Conservation (phyloP, 2,329 filamentous ascomycete species). For the Colletotrichum theobromicola region DNA sequence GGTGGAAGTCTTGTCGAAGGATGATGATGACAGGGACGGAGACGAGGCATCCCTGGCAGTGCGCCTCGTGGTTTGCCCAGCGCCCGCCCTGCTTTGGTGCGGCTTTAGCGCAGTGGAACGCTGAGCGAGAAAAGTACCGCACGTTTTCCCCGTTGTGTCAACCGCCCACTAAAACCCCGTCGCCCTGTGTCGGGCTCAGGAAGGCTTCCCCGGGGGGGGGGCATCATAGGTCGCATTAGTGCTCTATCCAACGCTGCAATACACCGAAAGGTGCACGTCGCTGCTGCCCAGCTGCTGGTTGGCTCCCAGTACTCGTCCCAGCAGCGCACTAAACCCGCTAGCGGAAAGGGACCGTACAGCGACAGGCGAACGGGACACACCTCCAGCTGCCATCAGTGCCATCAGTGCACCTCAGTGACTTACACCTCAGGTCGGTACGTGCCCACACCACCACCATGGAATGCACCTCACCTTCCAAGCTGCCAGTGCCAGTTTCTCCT, state of each 20-base stretch:
- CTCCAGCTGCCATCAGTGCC: too few relatives aligned
- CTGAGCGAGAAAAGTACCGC: background rate
- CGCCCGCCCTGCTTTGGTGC: background rate
- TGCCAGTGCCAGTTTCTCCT: background rate
- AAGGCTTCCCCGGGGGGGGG: background rate
- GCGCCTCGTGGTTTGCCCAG: slow-evolving; percentile 16
- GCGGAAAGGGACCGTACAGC: slow-evolving; percentile 6
- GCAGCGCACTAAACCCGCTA: background rate
- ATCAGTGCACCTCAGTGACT: too few relatives aligned
- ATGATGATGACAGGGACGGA: background rate
- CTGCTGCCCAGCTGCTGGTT: background rate
- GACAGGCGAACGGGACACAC: background rate
- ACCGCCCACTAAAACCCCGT: background rate
- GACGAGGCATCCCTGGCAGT: slow-evolving; percentile 9
- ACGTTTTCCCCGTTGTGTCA: background rate
- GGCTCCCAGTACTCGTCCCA: background rate
- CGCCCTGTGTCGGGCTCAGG: background rate
- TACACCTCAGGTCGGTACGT: too few relatives aligned
- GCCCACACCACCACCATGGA: background rate
- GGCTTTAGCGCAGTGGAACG: background rate
- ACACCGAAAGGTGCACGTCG: background rate
- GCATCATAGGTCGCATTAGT: background rate
- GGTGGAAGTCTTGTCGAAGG: background rate
- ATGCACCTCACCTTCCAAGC: background rate
- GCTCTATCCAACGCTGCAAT: background rate